Conservation (phyloP, 2,329 filamentous ascomycete species). For the Penicillium occitanis region DNA sequence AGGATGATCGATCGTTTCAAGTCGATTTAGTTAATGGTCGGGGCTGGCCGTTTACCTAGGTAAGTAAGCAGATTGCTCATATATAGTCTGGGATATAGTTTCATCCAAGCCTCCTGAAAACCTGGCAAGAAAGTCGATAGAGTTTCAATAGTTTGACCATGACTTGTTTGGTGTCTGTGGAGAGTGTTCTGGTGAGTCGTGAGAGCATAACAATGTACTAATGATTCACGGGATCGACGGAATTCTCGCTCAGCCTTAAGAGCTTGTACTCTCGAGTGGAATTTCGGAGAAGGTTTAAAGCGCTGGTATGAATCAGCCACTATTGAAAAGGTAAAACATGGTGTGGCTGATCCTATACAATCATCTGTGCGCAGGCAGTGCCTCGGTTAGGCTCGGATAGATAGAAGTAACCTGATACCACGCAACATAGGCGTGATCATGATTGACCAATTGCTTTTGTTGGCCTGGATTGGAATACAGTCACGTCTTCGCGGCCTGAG, state of each 20-base stretch:
- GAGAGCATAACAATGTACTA: neutral
- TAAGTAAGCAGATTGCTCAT: neutral
- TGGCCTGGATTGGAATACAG: neutral
- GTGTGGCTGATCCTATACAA: neutral
- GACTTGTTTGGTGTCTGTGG: neutral
- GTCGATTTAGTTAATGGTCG: neutral
- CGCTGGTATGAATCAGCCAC: neutral
- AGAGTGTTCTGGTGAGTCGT: neutral
- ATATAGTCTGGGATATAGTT: neutral
- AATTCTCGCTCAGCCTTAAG: neutral
- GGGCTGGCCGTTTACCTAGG: neutral
- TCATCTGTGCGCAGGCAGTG: neutral
- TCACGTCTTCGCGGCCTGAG: constrained; percentile 2
- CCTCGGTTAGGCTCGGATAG: neutral
- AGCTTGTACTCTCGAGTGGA: neutral
- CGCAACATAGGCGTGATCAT: neutral
- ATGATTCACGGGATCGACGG: neutral
- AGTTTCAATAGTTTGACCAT: constrained; percentile 15
- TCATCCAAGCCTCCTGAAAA: neutral
- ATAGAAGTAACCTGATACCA: neutral
- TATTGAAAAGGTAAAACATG: neutral
- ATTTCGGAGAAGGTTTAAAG: neutral
- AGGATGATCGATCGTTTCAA: neutral
- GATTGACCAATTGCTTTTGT: neutral
- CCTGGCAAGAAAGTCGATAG: neutral